A percentile compares a stretch with the other conserved stretches of the same genome.
Conservation (phyloP, 1,139 yeast genomes). For the Diutina mesorugosa region DNA sequence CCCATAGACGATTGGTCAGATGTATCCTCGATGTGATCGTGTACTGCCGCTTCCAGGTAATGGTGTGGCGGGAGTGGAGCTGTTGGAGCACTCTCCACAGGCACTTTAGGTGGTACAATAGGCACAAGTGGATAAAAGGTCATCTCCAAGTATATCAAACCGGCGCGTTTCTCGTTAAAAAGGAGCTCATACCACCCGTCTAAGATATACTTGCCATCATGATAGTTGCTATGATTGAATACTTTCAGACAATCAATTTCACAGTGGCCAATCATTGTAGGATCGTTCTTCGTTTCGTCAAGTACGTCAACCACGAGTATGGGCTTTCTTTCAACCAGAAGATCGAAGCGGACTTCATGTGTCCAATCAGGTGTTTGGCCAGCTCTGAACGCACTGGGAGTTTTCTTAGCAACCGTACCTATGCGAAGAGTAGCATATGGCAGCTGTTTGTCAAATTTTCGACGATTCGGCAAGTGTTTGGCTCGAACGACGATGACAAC, state of each 20-base stretch:
- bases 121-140: slow-evolving; percentile 71
- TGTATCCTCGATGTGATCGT: background rate
- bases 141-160: slow-evolving; percentile 81
- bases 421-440: slow-evolving; percentile 75
- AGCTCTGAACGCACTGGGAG: slow-evolving; percentile 64
- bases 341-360: slow-evolving; percentile 57
- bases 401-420: slow-evolving; percentile 69
- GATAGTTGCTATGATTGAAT: slow-evolving; percentile 34
- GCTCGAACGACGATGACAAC: slow-evolving; percentile 39
- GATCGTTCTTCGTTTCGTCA: slow-evolving; percentile 79
- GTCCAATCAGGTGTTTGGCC: slow-evolving; percentile 91
- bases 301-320: slow-evolving; percentile 58
- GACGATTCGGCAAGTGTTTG: slow-evolving; percentile 67
- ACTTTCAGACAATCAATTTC: slow-evolving; percentile 70
- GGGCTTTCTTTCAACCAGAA: slow-evolving; percentile 52
- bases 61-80: background rate
- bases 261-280: slow-evolving; percentile 75
- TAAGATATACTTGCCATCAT: slow-evolving; percentile 55
- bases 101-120: slow-evolving; percentile 15
- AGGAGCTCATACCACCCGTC: slow-evolving; percentile 76
- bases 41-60: background rate
- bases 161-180: slow-evolving; percentile 68
- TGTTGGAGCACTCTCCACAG: background rate
- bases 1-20: background rate
- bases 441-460: slow-evolving; percentile 77